These are phyloP conservation scores for Santalum album DNA, from an alignment of 164 flowering plant genomes.

Conservation along the genomic window DNA sequence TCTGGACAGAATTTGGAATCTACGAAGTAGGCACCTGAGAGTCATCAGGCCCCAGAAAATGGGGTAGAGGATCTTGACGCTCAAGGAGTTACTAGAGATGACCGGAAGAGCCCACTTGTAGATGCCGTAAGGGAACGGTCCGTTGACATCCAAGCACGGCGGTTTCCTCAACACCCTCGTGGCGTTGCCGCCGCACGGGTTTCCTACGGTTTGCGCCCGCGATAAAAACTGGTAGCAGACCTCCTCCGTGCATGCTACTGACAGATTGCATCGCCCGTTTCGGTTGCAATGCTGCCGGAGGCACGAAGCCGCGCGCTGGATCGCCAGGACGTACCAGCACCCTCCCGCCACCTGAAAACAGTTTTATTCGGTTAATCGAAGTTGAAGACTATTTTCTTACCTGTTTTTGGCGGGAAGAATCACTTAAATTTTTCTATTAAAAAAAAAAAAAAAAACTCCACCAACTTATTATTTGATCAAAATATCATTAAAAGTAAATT, in stretches of 20 bases:
- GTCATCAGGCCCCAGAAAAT: slow-evolving; percentile 95
- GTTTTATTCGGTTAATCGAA: no score
- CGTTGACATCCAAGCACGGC: slow-evolving; percentile 59
- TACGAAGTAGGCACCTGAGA: no score
- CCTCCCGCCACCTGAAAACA: slow-evolving; percentile 79
- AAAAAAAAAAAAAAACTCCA: no score
- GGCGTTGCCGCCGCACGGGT: slow-evolving; percentile 40
- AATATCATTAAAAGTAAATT: no score
- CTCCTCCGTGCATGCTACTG: slow-evolving; percentile 68
- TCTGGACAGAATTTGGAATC: no score
- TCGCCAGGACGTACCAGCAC: slow-evolving; percentile 95
- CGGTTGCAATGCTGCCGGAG: slow-evolving; percentile 51
- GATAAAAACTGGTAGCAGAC: slow-evolving; percentile 57
- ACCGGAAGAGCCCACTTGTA: slow-evolving; percentile 83
- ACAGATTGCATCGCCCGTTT: slow-evolving; percentile 36
- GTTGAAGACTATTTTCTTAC: no score
- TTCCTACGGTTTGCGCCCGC: slow-evolving; percentile 21
- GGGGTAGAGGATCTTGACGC: slow-evolving; percentile 85
- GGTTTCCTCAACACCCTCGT: slow-evolving; percentile 30
- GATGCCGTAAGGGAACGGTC: slow-evolving; percentile 74
- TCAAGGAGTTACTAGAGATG: slow-evolving; percentile 73
- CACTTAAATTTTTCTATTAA: no score
- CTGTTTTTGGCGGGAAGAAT: no score
- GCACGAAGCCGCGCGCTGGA: slow-evolving; percentile 82
- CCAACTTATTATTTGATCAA: no score